A percentile compares a stretch with the other conserved stretches of the same genome.
Evolutionary conservation across 2,329 filamentous ascomycete genomes (phyloP).

Genomic region (Aureobasidium melanogenum): DNA sequence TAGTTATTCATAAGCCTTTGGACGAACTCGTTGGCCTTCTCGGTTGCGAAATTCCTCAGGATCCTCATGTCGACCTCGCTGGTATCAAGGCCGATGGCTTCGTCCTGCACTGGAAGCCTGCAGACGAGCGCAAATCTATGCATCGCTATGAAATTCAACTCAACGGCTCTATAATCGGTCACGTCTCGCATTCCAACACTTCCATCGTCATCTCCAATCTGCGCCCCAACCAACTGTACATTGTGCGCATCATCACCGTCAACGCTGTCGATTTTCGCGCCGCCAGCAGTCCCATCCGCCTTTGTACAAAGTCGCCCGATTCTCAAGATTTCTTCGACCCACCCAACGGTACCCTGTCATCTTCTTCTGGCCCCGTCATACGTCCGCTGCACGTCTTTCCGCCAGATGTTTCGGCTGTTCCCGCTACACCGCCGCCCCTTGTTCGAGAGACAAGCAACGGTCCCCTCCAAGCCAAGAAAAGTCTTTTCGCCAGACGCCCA

Average conservation of each 20-base stretch:
- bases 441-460: conserved; percentile 56
- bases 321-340: conserved; percentile 40
- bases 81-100: conserved; percentile 82
- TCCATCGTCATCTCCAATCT: conserved; percentile 88
- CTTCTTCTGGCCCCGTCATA: conserved; percentile 16
- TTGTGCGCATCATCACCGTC: conserved; percentile 84
- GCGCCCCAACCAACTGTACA: conserved; percentile 81
- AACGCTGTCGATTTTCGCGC: conserved; percentile 89
- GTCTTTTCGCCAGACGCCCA: conserved; percentile 63
- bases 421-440: conserved; percentile 44
- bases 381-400: conserved; percentile 13
- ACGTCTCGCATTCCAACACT: conserved; percentile 70
- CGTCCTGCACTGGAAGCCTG: conserved; percentile 73
- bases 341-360: conserved; percentile 32
- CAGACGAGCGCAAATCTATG: conserved; percentile 48
- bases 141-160: conserved; percentile 87
- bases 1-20: conserved; percentile 83
- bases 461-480: conserved; percentile 48
- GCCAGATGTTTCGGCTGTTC: conserved; percentile 3
- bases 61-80: conserved; percentile 82
- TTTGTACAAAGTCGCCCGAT: conserved; percentile 54
- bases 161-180: conserved; percentile 74
- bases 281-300: conserved; percentile 72
- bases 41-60: conserved; percentile 84
- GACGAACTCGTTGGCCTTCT: conserved; percentile 84